phyloP scores from a whole-genome alignment of 306 rosid species.

The Prunus persica region Prunus_persica_NCBIv2 NC_034014.1:6185001-6185500 shows the following conservation, averaged over 20 bases:
- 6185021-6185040: neutral
- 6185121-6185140: constrained; percentile 87
- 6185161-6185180: constrained; percentile 85
- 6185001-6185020: neutral
- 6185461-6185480: constrained; percentile 68
- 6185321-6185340: neutral
- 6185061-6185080: constrained; percentile 87
- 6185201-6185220: neutral
- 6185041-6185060: constrained; percentile 59
- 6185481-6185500: constrained; percentile 64
- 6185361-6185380: constrained; percentile 1
- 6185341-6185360: neutral
- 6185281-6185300: neutral
- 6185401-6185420: constrained; percentile 35
- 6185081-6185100: constrained; percentile 81
- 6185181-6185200: constrained; percentile 60
- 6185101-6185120: constrained; percentile 86
- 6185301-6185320: neutral
- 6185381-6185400: neutral
- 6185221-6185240: neutral
- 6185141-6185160: constrained; percentile 65
- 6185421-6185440: constrained; percentile 88
- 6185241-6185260: neutral
- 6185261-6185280: neutral
- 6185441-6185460: constrained; percentile 73